phyloP scores from a whole-genome alignment of 2,329 filamentous ascomycete species.

The Triangularia setosa region DNA sequence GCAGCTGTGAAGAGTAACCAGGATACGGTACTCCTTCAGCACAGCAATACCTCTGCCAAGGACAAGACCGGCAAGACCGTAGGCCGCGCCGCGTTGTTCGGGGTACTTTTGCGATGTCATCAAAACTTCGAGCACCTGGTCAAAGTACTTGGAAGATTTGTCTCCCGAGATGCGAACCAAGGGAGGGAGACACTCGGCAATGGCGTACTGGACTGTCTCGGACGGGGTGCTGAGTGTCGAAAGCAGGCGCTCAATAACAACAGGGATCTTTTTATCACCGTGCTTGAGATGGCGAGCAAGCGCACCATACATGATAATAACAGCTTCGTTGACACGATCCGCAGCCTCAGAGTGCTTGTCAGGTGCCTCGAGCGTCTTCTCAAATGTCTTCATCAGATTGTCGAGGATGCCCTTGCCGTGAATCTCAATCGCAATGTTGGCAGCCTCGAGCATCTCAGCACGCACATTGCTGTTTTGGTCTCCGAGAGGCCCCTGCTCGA shows the following conservation, averaged over 20 bases:
- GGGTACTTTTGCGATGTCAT: constrained; percentile 87
- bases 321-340: constrained; percentile 92
- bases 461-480: constrained; percentile 76
- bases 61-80: constrained; percentile 87
- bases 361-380: constrained; percentile 78
- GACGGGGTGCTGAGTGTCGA: constrained; percentile 89
- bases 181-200: constrained; percentile 88
- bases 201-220: constrained; percentile 93
- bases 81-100: constrained; percentile 86
- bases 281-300: constrained; percentile 79
- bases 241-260: constrained; percentile 81
- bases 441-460: constrained; percentile 87
- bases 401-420: constrained; percentile 83
- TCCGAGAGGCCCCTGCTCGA: constrained; percentile 80
- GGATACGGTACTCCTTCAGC: constrained; percentile 79
- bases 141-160: constrained; percentile 74
- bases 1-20: constrained; percentile 74
- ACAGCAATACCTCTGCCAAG: constrained; percentile 80
- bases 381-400: constrained; percentile 86
- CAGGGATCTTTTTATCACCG: constrained; percentile 82
- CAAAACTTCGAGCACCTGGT: constrained; percentile 76
- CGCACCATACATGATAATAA: constrained; percentile 95
- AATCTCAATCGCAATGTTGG: constrained; percentile 72
- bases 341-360: constrained; percentile 76
- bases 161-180: constrained; percentile 78